Base-by-base conservation (phyloP, 176 grass and related monocot species). In the Saccharum spontaneum region DNA sequence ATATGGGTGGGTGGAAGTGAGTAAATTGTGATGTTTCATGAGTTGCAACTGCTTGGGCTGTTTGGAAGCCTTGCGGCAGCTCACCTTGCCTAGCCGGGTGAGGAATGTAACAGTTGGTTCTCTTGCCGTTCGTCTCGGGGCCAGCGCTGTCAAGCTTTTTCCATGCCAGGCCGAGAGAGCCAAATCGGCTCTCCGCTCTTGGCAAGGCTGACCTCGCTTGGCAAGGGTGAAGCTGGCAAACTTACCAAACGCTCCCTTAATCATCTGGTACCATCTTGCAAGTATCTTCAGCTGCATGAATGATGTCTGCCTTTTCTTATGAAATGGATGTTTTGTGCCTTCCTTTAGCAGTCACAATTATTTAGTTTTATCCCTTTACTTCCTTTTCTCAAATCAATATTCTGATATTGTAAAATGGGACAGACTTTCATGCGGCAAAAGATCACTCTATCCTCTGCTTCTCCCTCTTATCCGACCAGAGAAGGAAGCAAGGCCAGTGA, bases 401-500 rank as follows among this genome's bases (percentile, higher is more conserved):
- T 87, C 44, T 77, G 62, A 88, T 79, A 83, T 88, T 87, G 43
- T 80, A 86, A 89, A 88, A 90, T 94, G 87, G 71, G 81, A 79
- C 97, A 99, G 97, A 99, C 97, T 69, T 94, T 99, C 82, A 83
- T 99, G 93, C 84, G 97, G 82, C 97, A 99, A 85, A 99, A 94
- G 91, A 80, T 92, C 49, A 91, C 84, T 86, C 86, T 99, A 61
- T 89, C 86, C 14, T 86, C 91, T 89, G 31, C 85, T 78, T 90
- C 86, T 87, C 60, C 69, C 81, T 83, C 86, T 90, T 84, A 74
- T 92, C 79, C 36, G 75, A 45, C 81, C 82, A 92, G 91, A 79
- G 89, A 95, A 79, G 82, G 76, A 88, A 91, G 75, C 68, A 77
- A 79, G 41, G 65, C 77, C 73, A 85, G 36, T 78, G 86, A 86